A percentile compares a stretch with the other conserved stretches of the same genome.
Evolutionary conservation across 73 alveolate species (phyloP).

Genomic region (Uronychia binucleata): DNA sequence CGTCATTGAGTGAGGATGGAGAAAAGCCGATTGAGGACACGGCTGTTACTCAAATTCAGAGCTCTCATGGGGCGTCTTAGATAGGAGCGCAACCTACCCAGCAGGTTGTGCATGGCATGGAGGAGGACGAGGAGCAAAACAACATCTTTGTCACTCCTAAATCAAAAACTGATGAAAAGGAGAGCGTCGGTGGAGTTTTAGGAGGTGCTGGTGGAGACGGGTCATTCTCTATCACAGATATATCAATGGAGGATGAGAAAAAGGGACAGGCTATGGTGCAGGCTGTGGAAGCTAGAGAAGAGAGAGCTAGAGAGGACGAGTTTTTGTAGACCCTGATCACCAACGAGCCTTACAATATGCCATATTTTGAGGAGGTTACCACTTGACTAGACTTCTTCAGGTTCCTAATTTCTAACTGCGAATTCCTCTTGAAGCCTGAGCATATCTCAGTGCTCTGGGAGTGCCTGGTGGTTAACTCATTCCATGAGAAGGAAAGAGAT

Average conservation of each 20-base stretch:
- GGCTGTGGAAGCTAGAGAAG: constrained; percentile 16
- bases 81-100: too few relatives aligned
- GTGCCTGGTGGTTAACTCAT: constrained; percentile 62
- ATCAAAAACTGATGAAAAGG: constrained; percentile 5
- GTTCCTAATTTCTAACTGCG: constrained; percentile 36
- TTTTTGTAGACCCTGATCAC: constrained; percentile 37
- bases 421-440: constrained; percentile 50
- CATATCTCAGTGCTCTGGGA: constrained; percentile 68
- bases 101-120: too few relatives aligned
- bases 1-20: constrained; percentile 45
- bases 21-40: constrained; percentile 1
- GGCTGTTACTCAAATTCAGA: too few relatives aligned
- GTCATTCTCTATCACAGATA: constrained; percentile 22
- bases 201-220: constrained; percentile 1
- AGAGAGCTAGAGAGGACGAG: constrained; percentile 34
- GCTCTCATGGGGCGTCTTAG: too few relatives aligned
- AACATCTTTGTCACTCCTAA: constrained; percentile 23
- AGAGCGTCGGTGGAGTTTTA: neutral
- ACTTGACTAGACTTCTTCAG: constrained; percentile 65
- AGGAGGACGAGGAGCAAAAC: constrained; percentile 16
- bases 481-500: constrained; percentile 62
- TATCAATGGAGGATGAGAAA: constrained; percentile 23
- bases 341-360: constrained; percentile 40
- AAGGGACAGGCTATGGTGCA: constrained; percentile 1
- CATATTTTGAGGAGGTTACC: constrained; percentile 57